A percentile compares a stretch with the other conserved stretches of the same genome.
These are phyloP conservation scores for Spergularia marina DNA, from an alignment of 148 eudicot species.

Conservation along the genomic window DNA sequence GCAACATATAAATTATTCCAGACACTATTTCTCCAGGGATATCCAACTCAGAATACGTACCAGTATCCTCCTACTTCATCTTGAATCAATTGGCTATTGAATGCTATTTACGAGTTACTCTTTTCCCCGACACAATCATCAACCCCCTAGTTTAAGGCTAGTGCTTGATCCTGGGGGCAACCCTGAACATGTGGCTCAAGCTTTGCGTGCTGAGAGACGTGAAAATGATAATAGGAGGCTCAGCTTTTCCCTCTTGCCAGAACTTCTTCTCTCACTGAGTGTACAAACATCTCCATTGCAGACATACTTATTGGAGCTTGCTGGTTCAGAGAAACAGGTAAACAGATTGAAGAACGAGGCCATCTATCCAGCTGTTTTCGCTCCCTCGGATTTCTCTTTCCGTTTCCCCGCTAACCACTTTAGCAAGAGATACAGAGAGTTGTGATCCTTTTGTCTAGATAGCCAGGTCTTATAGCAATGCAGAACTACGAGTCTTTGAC, in stretches of 20 bases:
- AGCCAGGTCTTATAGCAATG: constrained; percentile 3
- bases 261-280: constrained; percentile 13
- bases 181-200: not conserved
- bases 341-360: constrained; percentile 25
- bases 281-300: constrained; percentile 35
- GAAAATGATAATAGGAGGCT: constrained; percentile 20
- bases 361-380: constrained; percentile 13
- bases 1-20: not conserved
- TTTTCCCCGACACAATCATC: not conserved
- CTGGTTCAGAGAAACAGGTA: constrained; percentile 27
- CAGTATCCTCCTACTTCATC: not conserved
- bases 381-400: not conserved
- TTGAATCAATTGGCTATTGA: not conserved
- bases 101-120: too few relatives aligned
- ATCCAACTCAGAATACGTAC: not conserved
- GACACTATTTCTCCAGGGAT: not conserved
- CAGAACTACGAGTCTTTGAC: not conserved
- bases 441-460: not conserved
- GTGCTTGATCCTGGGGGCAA: not conserved
- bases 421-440: not conserved
- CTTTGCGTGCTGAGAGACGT: constrained; percentile 12
- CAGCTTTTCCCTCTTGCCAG: constrained; percentile 21
- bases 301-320: constrained; percentile 30
- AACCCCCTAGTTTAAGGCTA: too few relatives aligned
- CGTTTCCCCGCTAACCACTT: not conserved